phyloP scores from a whole-genome alignment of 345 rosid genomes.

The Psidium guajava region DNA sequence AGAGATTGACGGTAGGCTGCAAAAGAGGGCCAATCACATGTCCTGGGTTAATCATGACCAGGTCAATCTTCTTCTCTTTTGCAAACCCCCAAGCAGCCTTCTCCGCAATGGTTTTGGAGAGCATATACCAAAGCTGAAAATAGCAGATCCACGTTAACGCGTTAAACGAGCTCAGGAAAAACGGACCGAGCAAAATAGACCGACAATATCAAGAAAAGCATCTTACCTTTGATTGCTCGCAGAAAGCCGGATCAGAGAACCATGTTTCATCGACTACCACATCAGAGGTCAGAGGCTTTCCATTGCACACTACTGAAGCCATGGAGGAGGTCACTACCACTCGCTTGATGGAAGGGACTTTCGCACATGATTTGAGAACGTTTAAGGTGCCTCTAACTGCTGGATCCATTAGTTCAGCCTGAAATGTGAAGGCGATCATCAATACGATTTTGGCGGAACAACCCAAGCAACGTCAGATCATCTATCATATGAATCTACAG shows the following conservation, averaged over 20 bases:
- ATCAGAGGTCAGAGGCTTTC: conserved; percentile 14
- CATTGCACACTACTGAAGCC: conserved; percentile 15
- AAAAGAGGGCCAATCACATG: conserved; percentile 26
- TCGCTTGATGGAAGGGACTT: conserved; percentile 28
- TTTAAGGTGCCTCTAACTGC: conserved; percentile 42
- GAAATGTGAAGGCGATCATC: too few relatives aligned
- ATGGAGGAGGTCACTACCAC: conserved; percentile 39
- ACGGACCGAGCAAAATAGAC: too few relatives aligned
- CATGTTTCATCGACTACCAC: conserved; percentile 40
- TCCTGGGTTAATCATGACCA: conserved; percentile 32
- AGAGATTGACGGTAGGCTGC: conserved; percentile 24
- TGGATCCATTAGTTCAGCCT: conserved; percentile 32
- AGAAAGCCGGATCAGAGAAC: conserved; percentile 26
- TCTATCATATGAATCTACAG: too few relatives aligned
- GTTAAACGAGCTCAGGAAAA: too few relatives aligned
- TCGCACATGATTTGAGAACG: conserved; percentile 32
- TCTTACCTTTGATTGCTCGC: too few relatives aligned
- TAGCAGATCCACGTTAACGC: too few relatives aligned
- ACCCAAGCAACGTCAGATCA: too few relatives aligned
- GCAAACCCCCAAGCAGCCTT: conserved; percentile 32
- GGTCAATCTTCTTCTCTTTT: conserved; percentile 24
- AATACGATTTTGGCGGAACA: too few relatives aligned
- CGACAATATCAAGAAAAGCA: too few relatives aligned
- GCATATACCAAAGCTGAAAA: conserved; percentile 33
- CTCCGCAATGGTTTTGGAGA: conserved; percentile 36